phyloP scores from a whole-genome alignment of 129 eudicot genomes.

The Flaveria sonorensis region DNA sequence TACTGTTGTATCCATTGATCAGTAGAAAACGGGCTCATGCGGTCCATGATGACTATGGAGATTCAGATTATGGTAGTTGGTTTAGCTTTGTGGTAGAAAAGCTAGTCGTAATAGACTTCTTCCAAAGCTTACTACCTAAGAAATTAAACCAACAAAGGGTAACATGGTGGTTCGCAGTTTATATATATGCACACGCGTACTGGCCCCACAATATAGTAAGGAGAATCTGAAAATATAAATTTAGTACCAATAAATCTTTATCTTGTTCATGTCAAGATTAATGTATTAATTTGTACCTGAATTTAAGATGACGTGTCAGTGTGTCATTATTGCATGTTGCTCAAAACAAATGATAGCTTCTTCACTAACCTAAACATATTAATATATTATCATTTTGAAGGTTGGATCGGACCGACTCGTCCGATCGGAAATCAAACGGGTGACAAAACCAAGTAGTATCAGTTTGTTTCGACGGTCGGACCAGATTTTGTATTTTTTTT shows the following conservation, averaged over 20 bases:
- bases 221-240: conserved; percentile 1
- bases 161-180: conserved; percentile 2
- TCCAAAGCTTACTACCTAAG: conserved; percentile 10
- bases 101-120: conserved; percentile 23
- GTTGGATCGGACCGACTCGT: no score
- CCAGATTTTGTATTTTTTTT: no score
- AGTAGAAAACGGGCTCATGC: conserved; percentile 26
- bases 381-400: no score
- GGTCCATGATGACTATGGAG: conserved; percentile 23
- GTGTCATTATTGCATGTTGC: no score
- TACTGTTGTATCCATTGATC: conserved; percentile 39
- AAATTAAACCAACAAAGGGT: neutral
- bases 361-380: no score
- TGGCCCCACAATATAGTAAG: conserved; percentile 22
- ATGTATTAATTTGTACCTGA: no score
- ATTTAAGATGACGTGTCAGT: no score
- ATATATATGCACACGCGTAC: conserved; percentile 5
- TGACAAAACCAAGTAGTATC: no score
- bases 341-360: no score
- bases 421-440: no score
- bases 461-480: no score
- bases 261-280: no score
- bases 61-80: conserved; percentile 20
- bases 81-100: conserved; percentile 15
- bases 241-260: neutral